These are phyloP conservation scores for Leccinum obscurum DNA, from an alignment of 768 basidiomycete species.

Conservation along the genomic window DNA sequence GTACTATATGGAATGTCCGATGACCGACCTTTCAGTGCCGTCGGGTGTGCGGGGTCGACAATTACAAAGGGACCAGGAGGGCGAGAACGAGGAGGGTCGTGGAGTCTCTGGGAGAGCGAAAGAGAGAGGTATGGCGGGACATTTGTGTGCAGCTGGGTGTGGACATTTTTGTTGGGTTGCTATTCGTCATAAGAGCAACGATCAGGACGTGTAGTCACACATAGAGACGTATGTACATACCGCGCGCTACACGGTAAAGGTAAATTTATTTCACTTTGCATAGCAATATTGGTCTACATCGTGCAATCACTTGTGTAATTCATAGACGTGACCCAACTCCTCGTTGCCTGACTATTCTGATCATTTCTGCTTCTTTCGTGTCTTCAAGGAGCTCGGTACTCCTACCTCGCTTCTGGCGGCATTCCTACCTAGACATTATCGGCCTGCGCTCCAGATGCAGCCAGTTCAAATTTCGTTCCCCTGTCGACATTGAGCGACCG, in stretches of 20 bases:
- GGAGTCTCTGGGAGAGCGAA: slow-evolving; percentile 1
- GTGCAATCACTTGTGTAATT: neutral
- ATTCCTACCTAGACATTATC: slow-evolving; percentile 69
- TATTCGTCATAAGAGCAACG: slow-evolving; percentile 8
- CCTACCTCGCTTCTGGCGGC: slow-evolving; percentile 68
- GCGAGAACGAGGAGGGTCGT: slow-evolving; percentile 15
- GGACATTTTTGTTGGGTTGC: slow-evolving; percentile 80
- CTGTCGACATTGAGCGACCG: slow-evolving; percentile 51
- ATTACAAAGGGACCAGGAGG: slow-evolving; percentile 19
- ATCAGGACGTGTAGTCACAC: neutral
- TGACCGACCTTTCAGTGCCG: slow-evolving; percentile 42
- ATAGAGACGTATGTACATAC: too few relatives aligned
- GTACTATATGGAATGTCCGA: slow-evolving; percentile 62
- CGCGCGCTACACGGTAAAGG: neutral
- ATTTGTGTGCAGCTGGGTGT: slow-evolving; percentile 77
- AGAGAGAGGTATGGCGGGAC: slow-evolving; percentile 39
- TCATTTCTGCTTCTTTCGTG: slow-evolving; percentile 50
- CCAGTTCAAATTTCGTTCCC: slow-evolving; percentile 66
- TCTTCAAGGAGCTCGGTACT: slow-evolving; percentile 44
- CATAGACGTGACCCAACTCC: slow-evolving; percentile 1
- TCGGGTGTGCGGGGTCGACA: slow-evolving; percentile 23
- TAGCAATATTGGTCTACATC: neutral
- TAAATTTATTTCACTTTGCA: too few relatives aligned
- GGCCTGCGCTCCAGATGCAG: slow-evolving; percentile 56
- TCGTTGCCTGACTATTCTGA: slow-evolving; percentile 37